Conservation (phyloP, 139 green algal genomes). For the Asterochloris erici region DNA sequence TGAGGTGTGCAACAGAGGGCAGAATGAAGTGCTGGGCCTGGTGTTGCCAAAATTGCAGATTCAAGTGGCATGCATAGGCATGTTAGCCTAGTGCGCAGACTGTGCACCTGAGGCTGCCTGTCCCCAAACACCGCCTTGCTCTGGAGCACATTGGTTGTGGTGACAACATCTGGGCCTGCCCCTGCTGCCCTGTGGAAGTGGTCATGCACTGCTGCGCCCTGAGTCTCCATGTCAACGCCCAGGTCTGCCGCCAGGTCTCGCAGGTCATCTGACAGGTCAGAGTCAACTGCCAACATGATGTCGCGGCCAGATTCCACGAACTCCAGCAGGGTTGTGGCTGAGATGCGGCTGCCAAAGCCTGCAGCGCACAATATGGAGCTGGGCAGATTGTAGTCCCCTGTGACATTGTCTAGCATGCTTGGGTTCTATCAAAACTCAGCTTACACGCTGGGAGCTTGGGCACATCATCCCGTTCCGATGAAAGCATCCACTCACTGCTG, state of each 20-base stretch:
- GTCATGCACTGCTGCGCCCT: conserved; percentile 38
- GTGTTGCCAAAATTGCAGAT: no score
- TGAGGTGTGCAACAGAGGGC: no score
- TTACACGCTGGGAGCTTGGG: no score
- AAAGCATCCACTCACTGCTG: not conserved
- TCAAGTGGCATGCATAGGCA: no score
- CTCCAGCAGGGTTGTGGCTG: conserved; percentile 60
- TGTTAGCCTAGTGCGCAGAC: no score
- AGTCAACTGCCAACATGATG: conserved; percentile 67
- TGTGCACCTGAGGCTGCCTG: conserved; percentile 1
- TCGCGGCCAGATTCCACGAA: conserved; percentile 84
- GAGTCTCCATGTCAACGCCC: conserved; percentile 75
- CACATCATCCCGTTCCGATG: no score
- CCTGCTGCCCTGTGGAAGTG: conserved; percentile 18
- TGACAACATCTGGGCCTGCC: not conserved
- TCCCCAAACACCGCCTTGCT: conserved; percentile 2
- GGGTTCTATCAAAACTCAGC: no score
- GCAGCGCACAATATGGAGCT: conserved; percentile 3
- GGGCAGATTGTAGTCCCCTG: no score
- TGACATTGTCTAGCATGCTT: no score
- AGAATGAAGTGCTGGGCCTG: no score
- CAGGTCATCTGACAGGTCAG: conserved; percentile 45
- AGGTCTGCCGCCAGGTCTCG: conserved; percentile 54
- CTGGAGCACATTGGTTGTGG: not conserved
- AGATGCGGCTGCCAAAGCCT: conserved; percentile 65